phyloP scores from a whole-genome alignment of 192 early-diverging fungal species.

The Paraglomus brasilianum region DNA sequence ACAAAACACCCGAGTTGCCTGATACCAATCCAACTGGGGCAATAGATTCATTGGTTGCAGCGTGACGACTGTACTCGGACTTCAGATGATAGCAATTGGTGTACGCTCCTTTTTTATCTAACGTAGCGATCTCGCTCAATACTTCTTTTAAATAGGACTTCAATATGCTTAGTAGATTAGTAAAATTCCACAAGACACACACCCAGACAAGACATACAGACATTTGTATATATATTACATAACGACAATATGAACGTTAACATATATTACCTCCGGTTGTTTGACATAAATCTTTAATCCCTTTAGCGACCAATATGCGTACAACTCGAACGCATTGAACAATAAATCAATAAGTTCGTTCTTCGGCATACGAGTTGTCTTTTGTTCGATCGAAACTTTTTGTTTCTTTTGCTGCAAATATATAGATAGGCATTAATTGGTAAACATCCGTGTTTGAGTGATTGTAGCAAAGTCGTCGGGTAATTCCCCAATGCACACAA shows the following conservation, averaged over 20 bases:
- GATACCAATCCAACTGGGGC: not conserved
- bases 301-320: constrained; percentile 84
- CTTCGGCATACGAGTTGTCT: constrained; percentile 79
- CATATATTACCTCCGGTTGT: constrained; percentile 65
- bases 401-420: constrained; percentile 48
- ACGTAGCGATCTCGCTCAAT: constrained; percentile 70
- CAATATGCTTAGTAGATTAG: not conserved
- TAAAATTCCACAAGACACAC: no score
- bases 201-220: not conserved
- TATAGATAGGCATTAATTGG: not conserved
- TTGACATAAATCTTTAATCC: constrained; percentile 76
- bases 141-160: constrained; percentile 81
- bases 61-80: constrained; percentile 69
- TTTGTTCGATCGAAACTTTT: constrained; percentile 59
- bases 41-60: constrained; percentile 28
- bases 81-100: constrained; percentile 81
- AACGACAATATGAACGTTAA: not conserved
- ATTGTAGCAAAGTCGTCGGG: not conserved
- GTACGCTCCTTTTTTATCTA: constrained; percentile 84
- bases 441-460: not conserved
- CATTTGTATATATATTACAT: not conserved
- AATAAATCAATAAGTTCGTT: constrained; percentile 82
- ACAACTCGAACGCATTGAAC: constrained; percentile 77
- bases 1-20: constrained; percentile 30
- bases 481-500: not conserved